Percentiles rank a stretch among this genome's conserved stretches.
Evolutionary conservation across 139 green algal genomes (phyloP).

Genomic region (Raphidocelis subcapitata): DNA sequence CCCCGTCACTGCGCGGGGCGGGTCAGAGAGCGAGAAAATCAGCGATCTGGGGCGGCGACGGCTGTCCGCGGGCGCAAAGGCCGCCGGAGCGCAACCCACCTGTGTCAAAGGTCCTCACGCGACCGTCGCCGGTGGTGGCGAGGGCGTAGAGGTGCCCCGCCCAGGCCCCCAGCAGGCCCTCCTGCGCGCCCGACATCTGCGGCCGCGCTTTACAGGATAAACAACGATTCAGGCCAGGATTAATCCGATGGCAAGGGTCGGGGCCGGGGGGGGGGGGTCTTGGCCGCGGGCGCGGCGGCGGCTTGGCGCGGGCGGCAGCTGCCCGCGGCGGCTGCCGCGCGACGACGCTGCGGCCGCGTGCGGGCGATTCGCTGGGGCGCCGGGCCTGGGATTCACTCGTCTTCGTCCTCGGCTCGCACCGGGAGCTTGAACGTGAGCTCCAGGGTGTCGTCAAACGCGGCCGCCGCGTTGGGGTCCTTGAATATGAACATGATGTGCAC

Average conservation of each 20-base stretch:
- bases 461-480: slow-evolving; percentile 32
- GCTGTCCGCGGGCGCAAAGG: background rate
- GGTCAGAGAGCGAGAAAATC: background rate
- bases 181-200: no score
- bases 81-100: slow-evolving; percentile 5
- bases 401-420: slow-evolving; percentile 41
- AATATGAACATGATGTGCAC: slow-evolving; percentile 74
- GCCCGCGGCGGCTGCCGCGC: no score
- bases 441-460: slow-evolving; percentile 55
- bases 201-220: no score
- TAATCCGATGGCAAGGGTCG: no score
- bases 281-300: no score
- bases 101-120: slow-evolving; percentile 37
- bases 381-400: no score
- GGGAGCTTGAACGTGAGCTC: slow-evolving; percentile 64
- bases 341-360: no score
- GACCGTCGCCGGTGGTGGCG: slow-evolving; percentile 24
- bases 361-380: no score
- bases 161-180: no score
- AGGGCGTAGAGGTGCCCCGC: slow-evolving; percentile 6
- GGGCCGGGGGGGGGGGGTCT: no score
- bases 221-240: no score
- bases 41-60: background rate
- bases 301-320: no score
- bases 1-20: slow-evolving; percentile 10